Conservation (phyloP, 345 rosid genomes). For the Lepidium aucheri region DNA sequence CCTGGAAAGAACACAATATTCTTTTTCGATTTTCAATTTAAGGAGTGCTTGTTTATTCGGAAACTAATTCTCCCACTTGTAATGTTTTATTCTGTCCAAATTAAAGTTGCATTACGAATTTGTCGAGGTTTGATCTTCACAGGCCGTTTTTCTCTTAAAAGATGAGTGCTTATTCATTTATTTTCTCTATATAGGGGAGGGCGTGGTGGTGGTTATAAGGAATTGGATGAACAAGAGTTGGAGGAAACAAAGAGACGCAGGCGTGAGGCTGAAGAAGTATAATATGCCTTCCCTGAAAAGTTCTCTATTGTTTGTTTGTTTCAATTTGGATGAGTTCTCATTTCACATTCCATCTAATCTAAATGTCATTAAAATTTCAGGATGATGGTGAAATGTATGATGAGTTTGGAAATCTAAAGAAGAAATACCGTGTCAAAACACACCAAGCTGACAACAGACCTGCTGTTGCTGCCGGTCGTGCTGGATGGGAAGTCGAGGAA, state of each 20-base stretch:
- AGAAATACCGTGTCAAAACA: constrained; percentile 84
- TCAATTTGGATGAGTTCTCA: neutral
- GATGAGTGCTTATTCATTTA: neutral
- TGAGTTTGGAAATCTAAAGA: constrained; percentile 97
- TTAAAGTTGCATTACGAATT: neutral
- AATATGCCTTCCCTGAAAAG: constrained; percentile 8
- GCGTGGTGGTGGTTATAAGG: constrained; percentile 97
- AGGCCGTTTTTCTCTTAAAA: neutral
- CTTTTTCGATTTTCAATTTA: neutral
- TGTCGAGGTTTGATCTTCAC: neutral
- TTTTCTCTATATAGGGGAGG: constrained; percentile 64
- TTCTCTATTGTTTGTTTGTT: neutral
- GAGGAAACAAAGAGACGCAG: constrained; percentile 94
- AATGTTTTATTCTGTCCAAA: neutral
- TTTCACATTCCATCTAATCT: constrained; percentile 13
- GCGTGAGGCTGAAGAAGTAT: constrained; percentile 90
- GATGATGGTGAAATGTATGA: constrained; percentile 98
- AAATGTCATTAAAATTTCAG: constrained; percentile 29
- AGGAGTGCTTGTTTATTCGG: neutral
- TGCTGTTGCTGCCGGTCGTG: constrained; percentile 83
- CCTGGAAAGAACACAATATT: neutral
- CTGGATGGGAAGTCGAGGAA: constrained; percentile 98
- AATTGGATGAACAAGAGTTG: constrained; percentile 94
- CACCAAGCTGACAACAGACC: constrained; percentile 63
- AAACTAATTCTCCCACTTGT: neutral